Evolutionary conservation across 495 filamentous ascomycete species (phyloP).

Genomic region (Cladorrhinum samala): DNA sequence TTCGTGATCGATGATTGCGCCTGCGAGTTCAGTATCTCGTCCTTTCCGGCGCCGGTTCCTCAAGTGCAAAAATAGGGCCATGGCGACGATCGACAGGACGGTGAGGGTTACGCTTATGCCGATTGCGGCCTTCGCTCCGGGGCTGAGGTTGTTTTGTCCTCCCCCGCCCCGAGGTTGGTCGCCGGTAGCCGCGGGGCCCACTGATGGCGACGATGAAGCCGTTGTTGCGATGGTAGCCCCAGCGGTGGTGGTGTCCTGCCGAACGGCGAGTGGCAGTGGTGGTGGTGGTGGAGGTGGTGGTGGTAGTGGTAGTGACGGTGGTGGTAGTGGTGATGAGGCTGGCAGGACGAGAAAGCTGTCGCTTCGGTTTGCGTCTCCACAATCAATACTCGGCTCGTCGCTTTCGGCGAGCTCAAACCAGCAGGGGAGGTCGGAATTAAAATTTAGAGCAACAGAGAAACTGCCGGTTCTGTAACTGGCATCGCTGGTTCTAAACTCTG

Average conservation of each 20-base stretch:
- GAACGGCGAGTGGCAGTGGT: not conserved
- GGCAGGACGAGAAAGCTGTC: conserved; percentile 10
- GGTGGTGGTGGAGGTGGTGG: conserved; percentile 1
- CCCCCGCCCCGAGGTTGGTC: conserved; percentile 7
- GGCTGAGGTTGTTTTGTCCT: conserved; percentile 15
- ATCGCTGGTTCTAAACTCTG: conserved; percentile 20
- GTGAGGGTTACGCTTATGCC: conserved; percentile 21
- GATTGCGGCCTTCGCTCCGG: conserved; percentile 23
- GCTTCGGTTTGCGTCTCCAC: conserved; percentile 12
- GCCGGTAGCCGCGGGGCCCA: conserved; percentile 5
- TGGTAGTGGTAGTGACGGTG: conserved; percentile 8
- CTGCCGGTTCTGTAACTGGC: conserved; percentile 17
- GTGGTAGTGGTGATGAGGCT: not conserved
- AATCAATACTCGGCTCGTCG: conserved; percentile 11
- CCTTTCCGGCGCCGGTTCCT: conserved; percentile 20
- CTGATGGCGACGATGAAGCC: too few species aligned
- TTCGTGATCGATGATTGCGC: conserved; percentile 19
- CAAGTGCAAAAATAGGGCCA: conserved; percentile 26
- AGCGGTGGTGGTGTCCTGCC: not conserved
- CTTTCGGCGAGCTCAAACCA: conserved; percentile 28
- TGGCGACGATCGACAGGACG: conserved; percentile 19
- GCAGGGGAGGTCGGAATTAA: conserved; percentile 22
- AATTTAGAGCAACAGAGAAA: conserved; percentile 17
- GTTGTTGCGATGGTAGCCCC: not conserved
- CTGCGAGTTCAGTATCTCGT: conserved; percentile 11